Evolutionary conservation across 148 eudicot genomes (phyloP).

Genomic region (Diospyros lotus): DNA sequence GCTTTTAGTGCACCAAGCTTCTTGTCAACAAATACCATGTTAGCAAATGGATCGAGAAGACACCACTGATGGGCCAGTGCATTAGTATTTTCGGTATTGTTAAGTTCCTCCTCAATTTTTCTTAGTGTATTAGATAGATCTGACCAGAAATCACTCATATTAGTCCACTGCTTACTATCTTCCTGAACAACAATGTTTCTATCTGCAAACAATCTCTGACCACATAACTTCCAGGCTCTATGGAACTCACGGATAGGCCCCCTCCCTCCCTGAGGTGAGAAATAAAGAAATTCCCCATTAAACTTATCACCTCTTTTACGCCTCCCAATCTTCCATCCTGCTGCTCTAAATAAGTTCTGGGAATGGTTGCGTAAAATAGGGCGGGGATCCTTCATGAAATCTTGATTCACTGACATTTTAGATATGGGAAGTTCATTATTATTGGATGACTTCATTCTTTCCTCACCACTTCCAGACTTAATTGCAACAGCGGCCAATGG

Average conservation of each 20-base stretch:
- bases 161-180: slow-evolving; percentile 52
- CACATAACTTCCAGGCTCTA: slow-evolving; percentile 74
- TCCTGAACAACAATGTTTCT: slow-evolving; percentile 20
- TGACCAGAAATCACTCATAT: slow-evolving; percentile 46
- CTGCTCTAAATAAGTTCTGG: slow-evolving; percentile 50
- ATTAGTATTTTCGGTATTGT: slow-evolving; percentile 32
- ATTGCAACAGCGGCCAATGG: slow-evolving; percentile 23
- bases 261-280: slow-evolving; percentile 64
- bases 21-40: slow-evolving; percentile 62
- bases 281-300: slow-evolving; percentile 58
- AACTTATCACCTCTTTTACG: slow-evolving; percentile 50
- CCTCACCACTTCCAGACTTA: slow-evolving; percentile 26
- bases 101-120: slow-evolving; percentile 54
- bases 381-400: slow-evolving; percentile 50
- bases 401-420: slow-evolving; percentile 34
- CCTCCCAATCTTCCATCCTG: slow-evolving; percentile 78
- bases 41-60: slow-evolving; percentile 89
- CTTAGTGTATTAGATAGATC: slow-evolving; percentile 49
- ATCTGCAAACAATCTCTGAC: slow-evolving; percentile 50
- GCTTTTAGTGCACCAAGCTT: slow-evolving; percentile 53
- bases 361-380: slow-evolving; percentile 62
- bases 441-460: slow-evolving; percentile 32
- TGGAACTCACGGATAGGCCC: slow-evolving; percentile 64
- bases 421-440: slow-evolving; percentile 33
- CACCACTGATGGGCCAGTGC: slow-evolving; percentile 57